Evolutionary conservation across 345 rosid genomes (phyloP).

Genomic region (Aquilaria malaccensis): DNA sequence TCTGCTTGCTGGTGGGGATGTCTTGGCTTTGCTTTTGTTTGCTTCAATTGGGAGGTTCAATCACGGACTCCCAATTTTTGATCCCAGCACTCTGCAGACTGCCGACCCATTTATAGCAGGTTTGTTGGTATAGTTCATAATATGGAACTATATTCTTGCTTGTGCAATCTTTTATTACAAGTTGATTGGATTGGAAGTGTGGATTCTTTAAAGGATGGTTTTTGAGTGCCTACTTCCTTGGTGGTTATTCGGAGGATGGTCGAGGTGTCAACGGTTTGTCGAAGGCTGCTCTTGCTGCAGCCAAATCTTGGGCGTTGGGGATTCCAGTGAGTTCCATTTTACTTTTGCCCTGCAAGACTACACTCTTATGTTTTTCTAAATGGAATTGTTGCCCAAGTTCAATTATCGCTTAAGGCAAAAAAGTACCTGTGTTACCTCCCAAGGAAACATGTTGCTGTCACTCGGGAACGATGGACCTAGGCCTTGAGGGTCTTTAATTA

Average conservation of each 20-base stretch:
- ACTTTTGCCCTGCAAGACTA: not conserved
- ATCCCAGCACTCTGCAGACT: constrained; percentile 68
- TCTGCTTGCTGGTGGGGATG: constrained; percentile 90
- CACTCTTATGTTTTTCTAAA: too few species aligned
- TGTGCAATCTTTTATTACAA: not conserved
- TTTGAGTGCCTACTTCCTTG: constrained; percentile 87
- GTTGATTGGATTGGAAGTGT: not conserved
- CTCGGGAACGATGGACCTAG: too few species aligned
- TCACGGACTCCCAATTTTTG: constrained; percentile 70
- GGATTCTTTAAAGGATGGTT: constrained; percentile 63
- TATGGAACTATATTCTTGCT: not conserved
- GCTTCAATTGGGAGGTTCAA: constrained; percentile 85
- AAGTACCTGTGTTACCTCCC: too few species aligned
- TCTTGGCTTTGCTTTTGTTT: constrained; percentile 67
- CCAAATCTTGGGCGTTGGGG: constrained; percentile 81
- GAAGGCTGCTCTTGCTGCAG: constrained; percentile 60
- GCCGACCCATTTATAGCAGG: constrained; percentile 95
- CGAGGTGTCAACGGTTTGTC: constrained; percentile 74
- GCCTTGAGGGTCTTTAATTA: too few species aligned
- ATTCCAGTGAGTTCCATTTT: constrained; percentile 55
- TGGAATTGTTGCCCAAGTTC: too few species aligned
- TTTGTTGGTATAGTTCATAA: constrained; percentile 10
- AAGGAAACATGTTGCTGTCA: too few species aligned
- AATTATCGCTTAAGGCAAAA: too few species aligned
- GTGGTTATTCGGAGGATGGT: constrained; percentile 80